Conservation (phyloP, 306 rosid genomes). For the Malus orientalis region DNA sequence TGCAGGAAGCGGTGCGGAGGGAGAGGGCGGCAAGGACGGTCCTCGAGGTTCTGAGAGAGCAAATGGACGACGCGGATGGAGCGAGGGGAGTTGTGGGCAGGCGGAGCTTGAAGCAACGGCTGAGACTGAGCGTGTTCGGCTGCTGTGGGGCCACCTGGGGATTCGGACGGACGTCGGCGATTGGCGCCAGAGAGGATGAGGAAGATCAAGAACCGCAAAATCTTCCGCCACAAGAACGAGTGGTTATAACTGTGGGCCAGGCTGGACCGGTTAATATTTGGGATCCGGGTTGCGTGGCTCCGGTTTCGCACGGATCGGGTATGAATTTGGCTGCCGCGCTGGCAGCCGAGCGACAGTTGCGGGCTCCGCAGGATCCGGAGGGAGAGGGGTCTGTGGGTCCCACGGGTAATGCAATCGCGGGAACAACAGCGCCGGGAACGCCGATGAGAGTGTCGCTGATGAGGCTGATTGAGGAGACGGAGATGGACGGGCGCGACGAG, state of each 20-base stretch:
- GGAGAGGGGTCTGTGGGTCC: background rate
- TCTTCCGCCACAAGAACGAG: background rate
- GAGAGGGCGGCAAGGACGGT: slow-evolving; percentile 60
- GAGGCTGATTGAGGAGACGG: slow-evolving; percentile 75
- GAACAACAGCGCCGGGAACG: slow-evolving; percentile 32
- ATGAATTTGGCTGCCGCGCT: slow-evolving; percentile 93
- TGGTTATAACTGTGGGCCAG: slow-evolving; percentile 25
- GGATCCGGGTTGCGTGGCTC: slow-evolving; percentile 28
- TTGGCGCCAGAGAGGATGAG: slow-evolving; percentile 15
- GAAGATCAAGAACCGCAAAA: slow-evolving; percentile 3
- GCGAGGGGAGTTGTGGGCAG: slow-evolving; percentile 27
- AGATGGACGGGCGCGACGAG: slow-evolving; percentile 39
- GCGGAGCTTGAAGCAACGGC: slow-evolving; percentile 62
- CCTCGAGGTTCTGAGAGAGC: slow-evolving; percentile 54
- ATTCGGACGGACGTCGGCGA: slow-evolving; percentile 26
- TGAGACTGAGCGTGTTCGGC: slow-evolving; percentile 60
- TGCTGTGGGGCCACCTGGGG: slow-evolving; percentile 88
- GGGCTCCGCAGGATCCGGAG: slow-evolving; percentile 34
- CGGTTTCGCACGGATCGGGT: slow-evolving; percentile 31
- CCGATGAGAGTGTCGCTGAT: slow-evolving; percentile 77
- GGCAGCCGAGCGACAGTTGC: slow-evolving; percentile 75
- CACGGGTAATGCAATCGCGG: background rate
- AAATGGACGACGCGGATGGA: slow-evolving; percentile 54
- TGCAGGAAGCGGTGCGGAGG: slow-evolving; percentile 60
- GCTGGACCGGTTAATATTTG: slow-evolving; percentile 7